Percentiles rank a stretch among this genome's conserved stretches.
Conservation (phyloP, 2,329 filamentous ascomycete species). For the Erysiphe pulchra region DNA sequence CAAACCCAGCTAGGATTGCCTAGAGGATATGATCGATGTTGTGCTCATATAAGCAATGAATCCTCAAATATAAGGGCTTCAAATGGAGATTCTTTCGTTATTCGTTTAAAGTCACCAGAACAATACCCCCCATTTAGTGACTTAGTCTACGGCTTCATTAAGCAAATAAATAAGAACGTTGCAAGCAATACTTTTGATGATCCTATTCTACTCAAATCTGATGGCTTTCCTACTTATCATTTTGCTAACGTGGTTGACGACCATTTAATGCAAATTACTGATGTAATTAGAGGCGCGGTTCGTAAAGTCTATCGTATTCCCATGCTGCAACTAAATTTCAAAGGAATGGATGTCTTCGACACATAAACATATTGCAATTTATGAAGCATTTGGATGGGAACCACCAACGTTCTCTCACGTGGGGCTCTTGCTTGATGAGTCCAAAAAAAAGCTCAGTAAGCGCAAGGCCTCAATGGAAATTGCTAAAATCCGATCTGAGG, state of each 20-base stretch:
- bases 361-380: conserved; percentile 50
- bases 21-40: conserved; percentile 46
- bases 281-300: conserved; percentile 73
- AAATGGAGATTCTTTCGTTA: conserved; percentile 43
- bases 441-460: conserved; percentile 68
- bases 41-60: conserved; percentile 34
- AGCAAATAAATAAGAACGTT: conserved; percentile 17
- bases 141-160: conserved; percentile 47
- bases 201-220: conserved; percentile 72
- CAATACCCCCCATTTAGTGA: conserved; percentile 43
- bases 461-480: conserved; percentile 42
- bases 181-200: conserved; percentile 33
- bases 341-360: conserved; percentile 93
- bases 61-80: conserved; percentile 48
- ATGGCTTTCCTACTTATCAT: conserved; percentile 87
- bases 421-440: conserved; percentile 41
- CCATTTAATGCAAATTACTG: conserved; percentile 82
- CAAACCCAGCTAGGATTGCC: conserved; percentile 31
- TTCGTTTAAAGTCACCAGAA: conserved; percentile 46
- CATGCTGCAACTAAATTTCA: background rate
- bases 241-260: conserved; percentile 95
- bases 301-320: conserved; percentile 9
- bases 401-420: conserved; percentile 59
- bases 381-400: conserved; percentile 50
- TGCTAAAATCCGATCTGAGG: conserved; percentile 27